Percentiles rank a stretch among this genome's conserved stretches.
Evolutionary conservation across 176 grass and related monocot species (phyloP).

Genomic region (Carex myosuroides): DNA sequence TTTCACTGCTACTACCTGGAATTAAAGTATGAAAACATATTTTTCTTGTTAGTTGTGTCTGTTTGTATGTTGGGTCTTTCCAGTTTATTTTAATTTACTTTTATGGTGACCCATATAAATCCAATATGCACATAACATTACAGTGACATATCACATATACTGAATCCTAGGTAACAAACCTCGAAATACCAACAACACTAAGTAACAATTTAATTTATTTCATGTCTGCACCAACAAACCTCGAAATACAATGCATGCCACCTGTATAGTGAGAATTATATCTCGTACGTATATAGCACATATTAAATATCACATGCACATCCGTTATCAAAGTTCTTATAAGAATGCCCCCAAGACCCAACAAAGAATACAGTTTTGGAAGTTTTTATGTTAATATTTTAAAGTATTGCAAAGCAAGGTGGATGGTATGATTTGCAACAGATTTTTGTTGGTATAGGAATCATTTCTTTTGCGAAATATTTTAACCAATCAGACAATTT

Average conservation of each 20-base stretch:
- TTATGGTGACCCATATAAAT: not conserved
- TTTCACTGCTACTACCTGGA: slow-evolving; percentile 80
- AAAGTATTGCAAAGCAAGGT: not conserved
- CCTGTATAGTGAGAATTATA: not conserved
- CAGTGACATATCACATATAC: not conserved
- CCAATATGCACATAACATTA: not conserved
- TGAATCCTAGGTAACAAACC: not conserved
- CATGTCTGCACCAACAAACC: not conserved
- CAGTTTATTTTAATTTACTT: not conserved
- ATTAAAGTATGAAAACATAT: slow-evolving; percentile 27
- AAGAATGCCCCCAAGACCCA: not conserved
- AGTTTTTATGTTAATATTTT: not conserved
- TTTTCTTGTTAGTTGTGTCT: slow-evolving; percentile 3
- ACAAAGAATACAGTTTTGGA: not conserved
- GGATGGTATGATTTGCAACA: not conserved
- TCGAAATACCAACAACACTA: not conserved
- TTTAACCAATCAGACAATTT: not conserved
- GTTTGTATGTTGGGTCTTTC: not conserved
- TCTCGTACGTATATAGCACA: too few relatives aligned
- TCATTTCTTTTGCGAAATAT: too few relatives aligned
- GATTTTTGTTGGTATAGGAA: not conserved
- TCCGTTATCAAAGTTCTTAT: not conserved
- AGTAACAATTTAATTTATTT: not conserved
- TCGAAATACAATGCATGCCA: not conserved
- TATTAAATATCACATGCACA: not conserved